phyloP scores from a whole-genome alignment of 176 grass and related monocot genomes.

The Carex parvula region DNA sequence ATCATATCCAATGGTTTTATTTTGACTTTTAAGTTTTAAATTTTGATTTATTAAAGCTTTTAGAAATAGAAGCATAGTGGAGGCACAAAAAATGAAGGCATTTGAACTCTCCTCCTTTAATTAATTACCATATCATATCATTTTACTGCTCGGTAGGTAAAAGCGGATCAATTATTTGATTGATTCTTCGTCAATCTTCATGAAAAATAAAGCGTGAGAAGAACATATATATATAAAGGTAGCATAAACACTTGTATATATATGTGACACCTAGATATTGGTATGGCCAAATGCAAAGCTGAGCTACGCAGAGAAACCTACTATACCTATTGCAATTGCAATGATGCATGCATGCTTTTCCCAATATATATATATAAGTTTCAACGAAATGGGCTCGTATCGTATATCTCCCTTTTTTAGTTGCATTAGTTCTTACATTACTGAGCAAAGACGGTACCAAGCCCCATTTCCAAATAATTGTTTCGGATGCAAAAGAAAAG shows the following conservation, averaged over 20 bases:
- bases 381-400: not conserved
- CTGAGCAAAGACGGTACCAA: slow-evolving; percentile 15
- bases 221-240: not conserved
- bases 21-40: no score
- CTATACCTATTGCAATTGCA: not conserved
- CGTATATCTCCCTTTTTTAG: not conserved
- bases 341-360: slow-evolving; percentile 7
- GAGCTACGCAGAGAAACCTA: slow-evolving; percentile 26
- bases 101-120: no score
- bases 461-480: slow-evolving; percentile 21
- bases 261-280: not conserved
- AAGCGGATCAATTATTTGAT: not conserved
- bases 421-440: slow-evolving; percentile 20
- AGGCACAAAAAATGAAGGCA: no score
- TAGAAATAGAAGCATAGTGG: no score
- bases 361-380: not conserved
- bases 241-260: not conserved
- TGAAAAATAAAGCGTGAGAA: not conserved
- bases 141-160: not conserved
- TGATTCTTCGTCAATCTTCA: not conserved
- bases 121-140: no score
- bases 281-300: not conserved
- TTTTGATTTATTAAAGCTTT: no score
- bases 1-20: no score
- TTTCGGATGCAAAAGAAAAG: slow-evolving; percentile 1